Percentiles rank a stretch among this genome's conserved stretches.
These are phyloP conservation scores for Candida awuae DNA, from an alignment of 805 yeast species.

Conservation along the genomic window DNA sequence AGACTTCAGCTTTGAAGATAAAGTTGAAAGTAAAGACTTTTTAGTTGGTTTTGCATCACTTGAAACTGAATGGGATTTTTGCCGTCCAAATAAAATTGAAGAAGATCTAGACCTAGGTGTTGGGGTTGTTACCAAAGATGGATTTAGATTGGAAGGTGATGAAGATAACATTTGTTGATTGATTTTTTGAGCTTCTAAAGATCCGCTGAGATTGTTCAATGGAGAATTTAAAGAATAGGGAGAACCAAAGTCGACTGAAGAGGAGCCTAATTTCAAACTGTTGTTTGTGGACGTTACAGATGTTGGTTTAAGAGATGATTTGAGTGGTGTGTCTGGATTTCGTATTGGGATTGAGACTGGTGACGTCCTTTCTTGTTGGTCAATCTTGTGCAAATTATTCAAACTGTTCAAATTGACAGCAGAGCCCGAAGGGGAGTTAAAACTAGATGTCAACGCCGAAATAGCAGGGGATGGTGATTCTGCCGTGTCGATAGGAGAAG, in stretches of 20 bases:
- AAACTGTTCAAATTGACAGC: neutral
- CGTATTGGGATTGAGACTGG: neutral
- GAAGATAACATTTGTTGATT: neutral
- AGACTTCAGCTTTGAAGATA: conserved; percentile 29
- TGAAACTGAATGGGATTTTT: neutral
- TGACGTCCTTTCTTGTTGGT: no score
- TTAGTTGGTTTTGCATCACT: conserved; percentile 12
- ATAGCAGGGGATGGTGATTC: neutral
- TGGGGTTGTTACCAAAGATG: neutral
- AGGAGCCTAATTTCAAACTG: conserved; percentile 3
- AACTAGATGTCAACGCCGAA: no score
- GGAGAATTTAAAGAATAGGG: neutral
- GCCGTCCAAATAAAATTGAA: conserved; percentile 4
- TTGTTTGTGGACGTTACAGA: conserved; percentile 2
- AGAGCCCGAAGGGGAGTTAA: neutral
- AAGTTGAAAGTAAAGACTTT: conserved; percentile 26
- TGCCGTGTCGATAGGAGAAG: neutral
- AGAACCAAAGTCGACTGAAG: neutral
- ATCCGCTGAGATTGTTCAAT: neutral
- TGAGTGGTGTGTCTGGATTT: conserved; percentile 2
- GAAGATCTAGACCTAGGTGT: conserved; percentile 10
- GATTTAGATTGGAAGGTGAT: conserved; percentile 1
- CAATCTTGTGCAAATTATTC: no score
- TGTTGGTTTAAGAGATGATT: conserved; percentile 10
- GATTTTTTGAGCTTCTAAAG: neutral